Conservation (phyloP, 83 land plant species). For the Picea mariana region DNA sequence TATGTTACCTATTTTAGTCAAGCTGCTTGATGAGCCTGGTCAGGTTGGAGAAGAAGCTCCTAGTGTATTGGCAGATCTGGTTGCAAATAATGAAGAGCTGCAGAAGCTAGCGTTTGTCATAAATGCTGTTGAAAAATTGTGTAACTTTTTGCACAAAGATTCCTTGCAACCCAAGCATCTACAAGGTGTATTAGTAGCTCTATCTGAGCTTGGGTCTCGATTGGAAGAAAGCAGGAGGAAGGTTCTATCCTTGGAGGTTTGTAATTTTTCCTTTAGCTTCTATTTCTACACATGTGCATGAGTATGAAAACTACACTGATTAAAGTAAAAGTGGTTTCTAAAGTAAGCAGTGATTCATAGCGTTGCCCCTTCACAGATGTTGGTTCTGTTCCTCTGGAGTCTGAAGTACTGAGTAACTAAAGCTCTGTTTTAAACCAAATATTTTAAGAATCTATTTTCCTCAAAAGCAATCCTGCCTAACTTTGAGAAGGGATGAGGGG, state of each 20-base stretch:
- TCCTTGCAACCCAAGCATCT: constrained; percentile 49
- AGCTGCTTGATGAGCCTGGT: constrained; percentile 81
- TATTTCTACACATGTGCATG: too few relatives aligned
- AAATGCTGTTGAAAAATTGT: constrained; percentile 77
- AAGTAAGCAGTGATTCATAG: too few relatives aligned
- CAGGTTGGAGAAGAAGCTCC: constrained; percentile 93
- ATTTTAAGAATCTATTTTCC: too few relatives aligned
- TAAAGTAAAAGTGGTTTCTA: too few relatives aligned
- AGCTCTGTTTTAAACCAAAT: too few relatives aligned
- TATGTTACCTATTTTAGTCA: constrained; percentile 58
- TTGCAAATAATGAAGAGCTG: constrained; percentile 76
- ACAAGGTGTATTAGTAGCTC: constrained; percentile 80
- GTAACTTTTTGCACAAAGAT: constrained; percentile 51
- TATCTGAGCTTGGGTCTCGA: constrained; percentile 80
- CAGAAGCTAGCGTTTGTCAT: constrained; percentile 64
- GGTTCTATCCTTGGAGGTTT: constrained; percentile 48
- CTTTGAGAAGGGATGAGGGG: too few relatives aligned
- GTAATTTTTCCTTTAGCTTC: too few relatives aligned
- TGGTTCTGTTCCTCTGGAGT: too few relatives aligned
- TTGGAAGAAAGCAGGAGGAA: constrained; percentile 74
- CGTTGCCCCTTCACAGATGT: too few relatives aligned
- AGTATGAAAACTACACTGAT: too few relatives aligned
- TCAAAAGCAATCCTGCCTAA: too few relatives aligned
- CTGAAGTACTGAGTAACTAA: too few relatives aligned
- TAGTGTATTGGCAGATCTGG: constrained; percentile 68